Evolutionary conservation across 2,329 filamentous ascomycete species (phyloP), one percentile per base, ranked within the genome.

Genomic region (Pseudocercospora ulei): DNA sequence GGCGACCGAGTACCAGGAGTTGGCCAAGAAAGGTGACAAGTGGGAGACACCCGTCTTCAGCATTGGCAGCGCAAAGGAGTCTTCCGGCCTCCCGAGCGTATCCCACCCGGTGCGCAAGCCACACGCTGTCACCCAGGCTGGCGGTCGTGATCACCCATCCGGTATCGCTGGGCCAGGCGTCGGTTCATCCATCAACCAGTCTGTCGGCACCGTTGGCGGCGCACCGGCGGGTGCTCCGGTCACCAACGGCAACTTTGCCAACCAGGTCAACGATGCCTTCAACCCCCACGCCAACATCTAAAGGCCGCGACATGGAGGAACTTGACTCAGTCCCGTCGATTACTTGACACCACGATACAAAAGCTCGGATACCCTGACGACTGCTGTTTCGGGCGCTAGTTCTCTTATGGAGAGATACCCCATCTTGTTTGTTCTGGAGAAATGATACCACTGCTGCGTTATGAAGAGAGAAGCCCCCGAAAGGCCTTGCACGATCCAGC

Each of bases 11-110:
- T 96, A 92, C 72, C 84, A 78, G 66, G 77, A 95, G 13, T 72
- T 94, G 41, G 84, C 88, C 5, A 70, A 69, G 51, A 85, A 90
- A 75, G 90, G 90, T 36, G 82, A 94, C 39, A 80, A 78, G 62
- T 98, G 90, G 90, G 81, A 94, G 70, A 92, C 82, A 45, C 85
- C 88, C 6, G 77, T 98, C 56, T 98, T 98, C 69, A 80, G 76
- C 44, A 80, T 96, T 53, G 88, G 90, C 31, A 73, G 67, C 27
- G 86, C 87, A 7, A 69, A 73, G 39, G 78, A 80, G 64, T 85
- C 82, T 26, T 71, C 65, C 14, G 74, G 81, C 55, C 71, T 95
- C 27, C 86, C 87, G 1, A 59, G 64, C 46, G 58, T 70, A 23
- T 60, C 62, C 1, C 51, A 66, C 23, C 64, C 80, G 37, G 68